Base-by-base conservation (phyloP, 139 green algal species). In the Micromonas commoda region DNA sequence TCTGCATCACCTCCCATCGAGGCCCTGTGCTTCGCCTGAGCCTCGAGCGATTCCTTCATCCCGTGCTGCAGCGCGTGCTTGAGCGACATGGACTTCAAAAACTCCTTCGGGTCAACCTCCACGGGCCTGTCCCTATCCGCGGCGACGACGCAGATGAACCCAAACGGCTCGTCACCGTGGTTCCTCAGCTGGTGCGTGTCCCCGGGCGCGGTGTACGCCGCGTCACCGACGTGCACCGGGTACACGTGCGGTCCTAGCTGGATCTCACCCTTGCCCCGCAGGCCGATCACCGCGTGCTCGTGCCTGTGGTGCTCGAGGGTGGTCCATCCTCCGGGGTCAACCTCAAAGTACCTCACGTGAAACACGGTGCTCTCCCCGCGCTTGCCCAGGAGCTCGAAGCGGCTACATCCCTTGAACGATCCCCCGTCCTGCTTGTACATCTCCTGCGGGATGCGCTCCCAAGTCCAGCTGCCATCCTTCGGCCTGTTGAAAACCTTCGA, bases 261-360 rank as follows among this genome's bases (percentile, higher is more conserved):
- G 5, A 66, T 33, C 54, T 80, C 64, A 35, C 78, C 78, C 1
- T 75, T 24, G 2, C 78, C 78, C 21, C 72, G 33, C 19, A 83
- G 2, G 57, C 21, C 32, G 23, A 83, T 32, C 1, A 83, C 78
- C 26, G 67, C 70, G 60, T 83, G 78, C 63, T 83, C 69, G 71
- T 83, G 78, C 54, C 71, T 35, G 63, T 83, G 78, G 21, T 79
- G 60, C 54, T 83, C 78, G 2, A 83, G 39, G 16, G 78, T 79
- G 53, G 38, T 76, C 39, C 66, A 68, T 37, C 78, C 78, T 19
- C 69, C 69, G 4, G 78, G 78, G 19, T 71, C 70, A 0, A 79
- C 54, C 33, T 83, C 78, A 53, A 83, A 83, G 71, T 83, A 83
- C 23, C 78, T 61, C 19, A 79, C 70, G 34, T 83, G 78, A 28